Conservation (phyloP, 805 yeast species). For the Torulaspora indica region DNA sequence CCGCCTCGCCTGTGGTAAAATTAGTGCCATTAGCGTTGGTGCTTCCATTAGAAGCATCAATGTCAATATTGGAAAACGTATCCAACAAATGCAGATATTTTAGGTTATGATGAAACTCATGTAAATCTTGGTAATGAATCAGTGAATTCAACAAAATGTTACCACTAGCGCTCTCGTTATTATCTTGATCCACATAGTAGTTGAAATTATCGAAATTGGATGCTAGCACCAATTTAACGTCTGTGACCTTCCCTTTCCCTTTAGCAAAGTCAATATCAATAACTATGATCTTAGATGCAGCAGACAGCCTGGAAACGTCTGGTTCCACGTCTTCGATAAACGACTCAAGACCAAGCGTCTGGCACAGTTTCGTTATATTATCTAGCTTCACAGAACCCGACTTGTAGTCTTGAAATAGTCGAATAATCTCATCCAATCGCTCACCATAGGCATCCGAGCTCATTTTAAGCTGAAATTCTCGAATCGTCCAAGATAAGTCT, state of each 20-base stretch:
- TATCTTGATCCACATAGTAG: conserved; percentile 26
- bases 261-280: conserved; percentile 36
- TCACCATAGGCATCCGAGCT: conserved; percentile 28
- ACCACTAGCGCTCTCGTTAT: conserved; percentile 6
- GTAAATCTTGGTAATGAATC: conserved; percentile 26
- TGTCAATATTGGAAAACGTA: conserved; percentile 30
- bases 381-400: conserved; percentile 34
- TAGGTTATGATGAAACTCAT: conserved; percentile 33
- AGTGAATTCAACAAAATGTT: conserved; percentile 34
- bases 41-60: conserved; percentile 22
- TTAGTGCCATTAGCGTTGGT: conserved; percentile 7
- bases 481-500: neutral
- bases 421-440: conserved; percentile 29
- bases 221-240: conserved; percentile 36
- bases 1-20: conserved; percentile 3
- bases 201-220: conserved; percentile 37
- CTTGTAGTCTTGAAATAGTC: conserved; percentile 31
- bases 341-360: conserved; percentile 34
- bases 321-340: conserved; percentile 32
- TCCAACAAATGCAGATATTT: conserved; percentile 33
- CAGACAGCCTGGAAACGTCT: conserved; percentile 31
- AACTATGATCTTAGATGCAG: conserved; percentile 37
- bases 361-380: conserved; percentile 34
- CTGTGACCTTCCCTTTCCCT: conserved; percentile 26
- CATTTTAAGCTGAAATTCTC: conserved; percentile 13